Percentiles rank a stretch among this genome's conserved stretches.
Conservation (phyloP, 1,284 basidiomycete genomes). For the Violaceomyces palustris region DNA sequence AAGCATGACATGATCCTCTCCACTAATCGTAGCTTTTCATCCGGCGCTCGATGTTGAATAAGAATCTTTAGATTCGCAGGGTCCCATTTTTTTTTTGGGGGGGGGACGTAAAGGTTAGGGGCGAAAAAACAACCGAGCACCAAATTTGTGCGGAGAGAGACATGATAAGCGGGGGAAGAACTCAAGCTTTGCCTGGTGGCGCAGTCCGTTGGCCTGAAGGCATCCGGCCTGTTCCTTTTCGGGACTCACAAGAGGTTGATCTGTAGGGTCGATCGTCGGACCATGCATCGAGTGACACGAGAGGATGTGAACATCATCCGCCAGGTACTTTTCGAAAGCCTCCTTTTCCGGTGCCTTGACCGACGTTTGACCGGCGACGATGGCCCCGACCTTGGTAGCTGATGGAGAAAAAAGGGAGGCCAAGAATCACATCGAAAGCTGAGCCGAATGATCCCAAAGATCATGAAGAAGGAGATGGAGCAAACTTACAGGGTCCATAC, state of each 20-base stretch:
- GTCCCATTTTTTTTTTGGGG: no score
- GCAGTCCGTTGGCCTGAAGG: no score
- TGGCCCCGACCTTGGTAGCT: conserved; percentile 88
- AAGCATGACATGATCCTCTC: conserved; percentile 80
- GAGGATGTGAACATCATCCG: conserved; percentile 78
- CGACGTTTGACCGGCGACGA: conserved; percentile 91
- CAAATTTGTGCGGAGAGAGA: no score
- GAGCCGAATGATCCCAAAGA: background rate
- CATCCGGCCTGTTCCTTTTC: no score
- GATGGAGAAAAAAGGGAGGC: no score
- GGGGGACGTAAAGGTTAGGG: no score
- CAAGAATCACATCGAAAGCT: background rate
- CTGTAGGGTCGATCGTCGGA: conserved; percentile 81
- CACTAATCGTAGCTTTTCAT: conserved; percentile 69
- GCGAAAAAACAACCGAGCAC: no score
- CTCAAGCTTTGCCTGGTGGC: no score
- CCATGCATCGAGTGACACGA: conserved; percentile 94
- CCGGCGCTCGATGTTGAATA: conserved; percentile 77
- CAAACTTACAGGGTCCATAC: conserved; percentile 79
- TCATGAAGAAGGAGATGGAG: no score
- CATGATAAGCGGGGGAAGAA: no score
- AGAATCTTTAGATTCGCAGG: conserved; percentile 68
- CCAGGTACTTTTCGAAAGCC: conserved; percentile 86
- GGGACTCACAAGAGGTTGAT: conserved; percentile 84
- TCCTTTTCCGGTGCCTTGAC: conserved; percentile 89